Conservation (phyloP, 495 filamentous ascomycete species). For the Pyronema omphalodes region DNA sequence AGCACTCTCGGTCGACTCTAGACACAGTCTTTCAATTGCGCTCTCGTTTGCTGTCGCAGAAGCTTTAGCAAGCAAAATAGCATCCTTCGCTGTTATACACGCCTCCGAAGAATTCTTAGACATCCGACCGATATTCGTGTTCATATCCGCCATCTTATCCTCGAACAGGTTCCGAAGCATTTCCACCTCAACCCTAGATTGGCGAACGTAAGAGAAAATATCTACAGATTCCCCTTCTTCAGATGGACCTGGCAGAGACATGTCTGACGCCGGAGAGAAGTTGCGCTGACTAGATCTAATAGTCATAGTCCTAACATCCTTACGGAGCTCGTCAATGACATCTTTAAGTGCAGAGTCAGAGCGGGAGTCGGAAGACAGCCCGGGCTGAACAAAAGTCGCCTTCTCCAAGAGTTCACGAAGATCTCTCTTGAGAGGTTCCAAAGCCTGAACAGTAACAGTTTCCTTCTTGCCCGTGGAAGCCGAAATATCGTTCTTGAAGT, state of each 20-base stretch:
- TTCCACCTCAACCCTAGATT: constrained; percentile 23
- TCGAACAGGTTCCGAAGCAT: constrained; percentile 19
- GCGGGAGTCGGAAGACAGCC: no score
- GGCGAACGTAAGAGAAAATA: constrained; percentile 31
- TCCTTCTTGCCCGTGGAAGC: neutral
- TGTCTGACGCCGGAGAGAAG: neutral
- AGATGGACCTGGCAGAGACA: constrained; percentile 3
- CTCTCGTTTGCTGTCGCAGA: constrained; percentile 10
- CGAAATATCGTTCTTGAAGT: constrained; percentile 26
- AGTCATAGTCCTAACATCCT: constrained; percentile 42
- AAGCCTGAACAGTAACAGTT: neutral
- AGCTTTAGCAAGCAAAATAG: constrained; percentile 13
- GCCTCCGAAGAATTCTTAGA: constrained; percentile 8
- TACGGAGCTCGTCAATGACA: constrained; percentile 39
- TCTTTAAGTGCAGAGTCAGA: constrained; percentile 28
- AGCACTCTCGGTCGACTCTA: constrained; percentile 14
- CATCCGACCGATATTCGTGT: constrained; percentile 9
- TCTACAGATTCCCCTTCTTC: constrained; percentile 18
- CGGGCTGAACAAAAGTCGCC: neutral
- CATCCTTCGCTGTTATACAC: constrained; percentile 7
- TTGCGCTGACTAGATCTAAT: constrained; percentile 23
- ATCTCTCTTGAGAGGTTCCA: neutral
- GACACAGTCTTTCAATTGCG: constrained; percentile 9
- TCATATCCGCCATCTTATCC: constrained; percentile 17
- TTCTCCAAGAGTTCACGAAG: neutral